phyloP scores from a whole-genome alignment of 1,139 yeast species.

The Protomyces arabidopsidicola region DNA sequence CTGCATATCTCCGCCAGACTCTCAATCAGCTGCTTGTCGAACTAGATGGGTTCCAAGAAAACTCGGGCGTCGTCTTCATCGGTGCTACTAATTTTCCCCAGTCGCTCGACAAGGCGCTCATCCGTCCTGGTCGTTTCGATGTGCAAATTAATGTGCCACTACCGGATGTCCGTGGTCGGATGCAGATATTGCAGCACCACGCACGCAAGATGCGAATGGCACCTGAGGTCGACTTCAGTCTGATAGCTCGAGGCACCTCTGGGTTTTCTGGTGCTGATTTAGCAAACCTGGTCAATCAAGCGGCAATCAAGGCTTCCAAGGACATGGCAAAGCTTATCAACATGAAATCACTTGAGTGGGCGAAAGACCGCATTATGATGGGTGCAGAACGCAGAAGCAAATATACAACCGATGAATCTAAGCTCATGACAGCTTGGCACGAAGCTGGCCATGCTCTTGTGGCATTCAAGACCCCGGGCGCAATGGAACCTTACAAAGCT shows the following conservation, averaged over 20 bases:
- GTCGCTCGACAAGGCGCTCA: constrained; percentile 88
- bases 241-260: constrained; percentile 94
- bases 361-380: constrained; percentile 93
- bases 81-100: constrained; percentile 99
- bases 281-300: constrained; percentile 92
- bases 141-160: constrained; percentile 90
- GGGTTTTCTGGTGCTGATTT: constrained; percentile 97
- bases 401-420: constrained; percentile 93
- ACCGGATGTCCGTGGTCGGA: constrained; percentile 96
- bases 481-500: constrained; percentile 92
- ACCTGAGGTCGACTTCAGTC: constrained; percentile 76
- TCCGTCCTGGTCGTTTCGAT: constrained; percentile 98
- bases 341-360: constrained; percentile 96
- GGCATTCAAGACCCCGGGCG: constrained; percentile 94
- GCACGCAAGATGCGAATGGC: constrained; percentile 85
- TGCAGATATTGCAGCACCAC: constrained; percentile 86
- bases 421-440: constrained; percentile 92
- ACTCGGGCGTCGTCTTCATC: constrained; percentile 63
- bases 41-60: constrained; percentile 60
- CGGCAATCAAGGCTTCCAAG: constrained; percentile 95
- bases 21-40: constrained; percentile 92
- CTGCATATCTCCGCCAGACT: constrained; percentile 96
- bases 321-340: constrained; percentile 84
- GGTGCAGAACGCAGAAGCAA: constrained; percentile 97
- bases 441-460: constrained; percentile 99